Conservation (phyloP, 2,329 filamentous ascomycete genomes). For the Alternaria triticina region DNA sequence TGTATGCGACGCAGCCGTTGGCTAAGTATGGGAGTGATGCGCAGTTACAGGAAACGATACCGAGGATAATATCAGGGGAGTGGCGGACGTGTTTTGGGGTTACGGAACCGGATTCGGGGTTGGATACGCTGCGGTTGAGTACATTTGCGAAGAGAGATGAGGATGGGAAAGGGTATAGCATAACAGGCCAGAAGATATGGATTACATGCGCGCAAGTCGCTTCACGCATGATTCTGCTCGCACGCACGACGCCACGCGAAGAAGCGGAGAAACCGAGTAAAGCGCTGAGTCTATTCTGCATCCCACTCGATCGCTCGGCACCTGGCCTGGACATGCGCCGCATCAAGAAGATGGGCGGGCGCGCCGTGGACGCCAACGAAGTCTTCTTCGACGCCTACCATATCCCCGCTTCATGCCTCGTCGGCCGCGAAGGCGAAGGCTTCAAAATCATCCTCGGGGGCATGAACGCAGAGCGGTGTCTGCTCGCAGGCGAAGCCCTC, state of each 20-base stretch:
- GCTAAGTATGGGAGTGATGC: slow-evolving; percentile 72
- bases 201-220: slow-evolving; percentile 86
- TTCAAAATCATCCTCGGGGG: slow-evolving; percentile 70
- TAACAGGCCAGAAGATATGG: slow-evolving; percentile 87
- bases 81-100: slow-evolving; percentile 82
- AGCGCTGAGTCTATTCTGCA: slow-evolving; percentile 80
- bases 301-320: slow-evolving; percentile 69
- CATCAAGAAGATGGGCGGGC: slow-evolving; percentile 86
- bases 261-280: slow-evolving; percentile 73
- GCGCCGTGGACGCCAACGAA: slow-evolving; percentile 83
- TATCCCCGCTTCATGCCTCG: slow-evolving; percentile 67
- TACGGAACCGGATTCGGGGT: slow-evolving; percentile 81
- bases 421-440: slow-evolving; percentile 76
- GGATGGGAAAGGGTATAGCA: slow-evolving; percentile 66
- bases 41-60: slow-evolving; percentile 69
- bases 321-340: slow-evolving; percentile 70
- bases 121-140: slow-evolving; percentile 75
- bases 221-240: slow-evolving; percentile 81
- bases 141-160: slow-evolving; percentile 45
- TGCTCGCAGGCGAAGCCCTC: slow-evolving; percentile 75
- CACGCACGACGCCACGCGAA: slow-evolving; percentile 74
- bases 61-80: slow-evolving; percentile 73
- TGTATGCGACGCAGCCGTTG: slow-evolving; percentile 77
- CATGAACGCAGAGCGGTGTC: slow-evolving; percentile 58
- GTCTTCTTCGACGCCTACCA: slow-evolving; percentile 84